Conservation (phyloP, 106 monocot genomes). For the Hemerocallis citrina region DNA sequence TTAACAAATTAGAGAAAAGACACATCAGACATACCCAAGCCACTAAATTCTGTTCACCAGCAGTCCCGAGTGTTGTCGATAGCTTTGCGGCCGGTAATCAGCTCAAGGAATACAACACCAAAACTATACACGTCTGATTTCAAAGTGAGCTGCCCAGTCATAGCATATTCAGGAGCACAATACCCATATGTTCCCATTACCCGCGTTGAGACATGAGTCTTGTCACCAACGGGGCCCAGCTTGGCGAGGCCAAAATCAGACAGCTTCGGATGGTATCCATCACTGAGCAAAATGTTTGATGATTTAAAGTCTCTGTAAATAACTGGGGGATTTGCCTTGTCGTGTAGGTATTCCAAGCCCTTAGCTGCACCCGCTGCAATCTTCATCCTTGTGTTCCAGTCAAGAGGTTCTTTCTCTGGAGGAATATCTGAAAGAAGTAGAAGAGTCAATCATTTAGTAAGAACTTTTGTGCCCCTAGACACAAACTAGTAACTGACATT, state of each 20-base stretch:
- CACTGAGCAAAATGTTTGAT: slow-evolving; percentile 27
- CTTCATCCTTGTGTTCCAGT: slow-evolving; percentile 29
- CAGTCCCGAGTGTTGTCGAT: slow-evolving; percentile 11
- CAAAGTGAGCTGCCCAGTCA: slow-evolving; percentile 14
- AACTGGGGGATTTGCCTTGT: slow-evolving; percentile 15
- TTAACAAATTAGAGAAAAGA: not conserved
- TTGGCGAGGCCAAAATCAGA: slow-evolving; percentile 28
- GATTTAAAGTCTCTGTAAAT: slow-evolving; percentile 22
- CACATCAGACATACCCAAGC: slow-evolving; percentile 10
- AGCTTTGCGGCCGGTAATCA: slow-evolving; percentile 17
- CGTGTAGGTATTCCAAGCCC: slow-evolving; percentile 20
- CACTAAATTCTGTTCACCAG: slow-evolving; percentile 24
- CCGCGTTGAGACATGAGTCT: slow-evolving; percentile 15
- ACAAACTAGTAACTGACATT: no score
- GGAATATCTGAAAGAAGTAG: slow-evolving; percentile 10
- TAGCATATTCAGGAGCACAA: slow-evolving; percentile 22
- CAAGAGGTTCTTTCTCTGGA: slow-evolving; percentile 12
- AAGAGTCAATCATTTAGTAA: not conserved
- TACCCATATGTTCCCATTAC: slow-evolving; percentile 20
- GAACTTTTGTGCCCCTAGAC: no score
- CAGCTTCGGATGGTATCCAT: slow-evolving; percentile 16
- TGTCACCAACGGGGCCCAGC: slow-evolving; percentile 18
- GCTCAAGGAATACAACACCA: slow-evolving; percentile 18
- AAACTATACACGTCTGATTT: slow-evolving; percentile 25
- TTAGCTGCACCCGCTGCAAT: slow-evolving; percentile 28